Base-by-base conservation (phyloP, 2,329 filamentous ascomycete genomes). In the Paradendryphiella salina region DNA sequence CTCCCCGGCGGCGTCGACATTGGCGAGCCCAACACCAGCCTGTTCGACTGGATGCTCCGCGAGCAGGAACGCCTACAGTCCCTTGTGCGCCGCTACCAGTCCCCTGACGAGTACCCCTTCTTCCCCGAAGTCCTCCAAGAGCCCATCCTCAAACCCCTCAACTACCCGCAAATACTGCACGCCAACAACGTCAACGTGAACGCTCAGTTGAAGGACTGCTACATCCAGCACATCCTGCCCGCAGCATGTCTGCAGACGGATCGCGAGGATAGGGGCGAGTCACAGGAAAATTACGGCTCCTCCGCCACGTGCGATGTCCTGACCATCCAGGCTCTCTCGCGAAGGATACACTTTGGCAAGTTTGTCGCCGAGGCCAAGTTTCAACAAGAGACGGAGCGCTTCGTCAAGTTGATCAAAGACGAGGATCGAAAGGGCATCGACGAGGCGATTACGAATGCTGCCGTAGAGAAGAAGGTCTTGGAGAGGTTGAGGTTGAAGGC, bases 341-440 rank as follows among this genome's bases (percentile, higher is more conserved):
- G 93, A 34, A 82, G 94, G 47, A 94, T 99, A 63, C 94, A 99
- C 75, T 99, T 96, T 77, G 94, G 94, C 63, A 99, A 97, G 77
- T 97, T 97, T 67, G 94, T 99, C 7, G 94, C 94, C 35, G 94
- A 99, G 80, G 86, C 87, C 52, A 99, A 99, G 77, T 99, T 96
- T 76, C 83, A 83, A 64, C 86, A 88, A 38, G 89, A 97, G 62
- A 82, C 85, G 23, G 89, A 92, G 64, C 82, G 78, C 56, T 99
- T 93, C 72, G 92, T 89, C 5, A 80, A 79, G 56, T 75, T 97
- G 74, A 97, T 99, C 76, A 85, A 86, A 73, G 87, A 85, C 1
- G 85, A 80, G 55, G 92, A 99, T 73, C 81, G 88, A 5, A 78
- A 85, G 47, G 93, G 87, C 2, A 93, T 99, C 61, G 91, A 87